Base-by-base conservation (phyloP, 2,329 filamentous ascomycete species). In the Sphaerulina musiva region DNA sequence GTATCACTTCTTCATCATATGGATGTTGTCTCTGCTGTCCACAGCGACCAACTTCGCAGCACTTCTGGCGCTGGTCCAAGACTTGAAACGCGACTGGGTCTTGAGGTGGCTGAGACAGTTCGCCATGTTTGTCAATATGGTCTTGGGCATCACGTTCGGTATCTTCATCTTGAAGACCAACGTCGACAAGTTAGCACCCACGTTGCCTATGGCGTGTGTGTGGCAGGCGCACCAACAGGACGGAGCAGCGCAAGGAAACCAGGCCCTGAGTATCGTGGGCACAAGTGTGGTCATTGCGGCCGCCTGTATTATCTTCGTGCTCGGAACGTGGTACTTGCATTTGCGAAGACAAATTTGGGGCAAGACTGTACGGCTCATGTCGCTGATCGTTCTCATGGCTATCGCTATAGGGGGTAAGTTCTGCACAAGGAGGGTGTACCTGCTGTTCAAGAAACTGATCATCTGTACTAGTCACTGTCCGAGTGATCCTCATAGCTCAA, bases 1-100 rank as follows among this genome's bases (percentile, higher is more conserved):
- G 0, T 87, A 87, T 66, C 83, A 87, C 69, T 85, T 86, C 72
- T 86, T 86, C 72, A 77, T 86, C 51, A 79, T 86, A 59, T 86
- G 83, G 83, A 83, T 85, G 72, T 72, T 86, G 1, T 81, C 80
- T 0, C 69, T 85, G 10, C 73, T 86, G 6, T 81, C 81, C 12
- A 85, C 81, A 59, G 80, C 81, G 1, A 84, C 83, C 2, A 83
- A 86, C 67, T 82, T 85, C 55, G 76, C 80, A 4, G 81, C 82
- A 0, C 71, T 86, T 12, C 74, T 86, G n/a, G 81, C 81, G 1
- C 75, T 86, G 34, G 80, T 83, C 1, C 79, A 80, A 64, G 82
- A 86, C 63, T 85, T 84, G 70, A 81, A 80, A 59, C 72, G 83
- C 31, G 83, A 86, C 68, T 82, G 80, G 80, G 80, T 86, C 0